Percentiles rank a stretch among this genome's conserved stretches.
Conservation (phyloP, 169 alveolate genomes). For the Cryptosporidium ryanae region DNA sequence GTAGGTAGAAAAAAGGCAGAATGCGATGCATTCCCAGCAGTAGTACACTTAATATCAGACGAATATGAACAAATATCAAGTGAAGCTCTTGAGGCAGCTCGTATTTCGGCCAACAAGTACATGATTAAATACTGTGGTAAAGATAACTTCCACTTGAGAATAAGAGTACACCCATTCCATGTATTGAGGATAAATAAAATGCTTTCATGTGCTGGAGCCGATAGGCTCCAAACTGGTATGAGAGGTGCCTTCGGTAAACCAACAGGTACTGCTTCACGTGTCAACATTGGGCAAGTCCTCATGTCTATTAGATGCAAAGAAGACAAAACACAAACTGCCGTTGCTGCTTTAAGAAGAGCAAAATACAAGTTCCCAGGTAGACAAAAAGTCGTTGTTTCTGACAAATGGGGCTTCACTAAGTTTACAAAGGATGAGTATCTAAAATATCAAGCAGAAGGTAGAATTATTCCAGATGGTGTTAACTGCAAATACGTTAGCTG, state of each 20-base stretch:
- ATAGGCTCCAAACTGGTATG: slow-evolving; percentile 99
- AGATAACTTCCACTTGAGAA: slow-evolving; percentile 98
- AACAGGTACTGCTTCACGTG: slow-evolving; percentile 96
- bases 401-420: slow-evolving; percentile 99
- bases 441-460: slow-evolving; percentile 93
- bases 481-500: slow-evolving; percentile 86
- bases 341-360: slow-evolving; percentile 97
- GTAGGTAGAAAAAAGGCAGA: slow-evolving; percentile 97
- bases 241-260: slow-evolving; percentile 99
- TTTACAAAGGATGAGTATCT: slow-evolving; percentile 93
- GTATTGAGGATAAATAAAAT: slow-evolving; percentile 99
- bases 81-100: slow-evolving; percentile 99
- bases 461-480: slow-evolving; percentile 90
- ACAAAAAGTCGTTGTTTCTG: slow-evolving; percentile 95
- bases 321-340: slow-evolving; percentile 84
- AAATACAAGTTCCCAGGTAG: slow-evolving; percentile 99
- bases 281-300: slow-evolving; percentile 94
- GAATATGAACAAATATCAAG: slow-evolving; percentile 98
- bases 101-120: slow-evolving; percentile 98
- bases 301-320: slow-evolving; percentile 94
- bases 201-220: slow-evolving; percentile 99
- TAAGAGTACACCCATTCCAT: slow-evolving; percentile 99
- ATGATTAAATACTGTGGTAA: slow-evolving; percentile 96
- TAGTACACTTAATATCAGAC: slow-evolving; percentile 97
- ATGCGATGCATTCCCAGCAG: slow-evolving; percentile 96